Percentiles rank a stretch among this genome's conserved stretches.
Conservation (phyloP, 306 rosid genomes). For the Quercus engelmannii region DNA sequence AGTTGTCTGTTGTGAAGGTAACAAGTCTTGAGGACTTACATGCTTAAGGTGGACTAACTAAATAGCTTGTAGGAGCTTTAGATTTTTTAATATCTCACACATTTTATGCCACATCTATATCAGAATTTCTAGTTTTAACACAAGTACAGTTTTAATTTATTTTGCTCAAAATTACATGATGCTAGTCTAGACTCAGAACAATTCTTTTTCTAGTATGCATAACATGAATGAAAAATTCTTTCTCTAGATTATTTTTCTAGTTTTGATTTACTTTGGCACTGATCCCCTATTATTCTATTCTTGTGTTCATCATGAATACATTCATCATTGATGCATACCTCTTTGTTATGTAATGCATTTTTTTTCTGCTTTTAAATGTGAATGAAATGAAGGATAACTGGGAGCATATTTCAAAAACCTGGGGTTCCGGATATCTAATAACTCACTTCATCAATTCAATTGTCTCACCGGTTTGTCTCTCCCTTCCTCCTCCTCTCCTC, state of each 20-base stretch:
- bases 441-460: conserved; percentile 58
- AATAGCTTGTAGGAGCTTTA: neutral
- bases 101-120: neutral
- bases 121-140: neutral
- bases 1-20: neutral
- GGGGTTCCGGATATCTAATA: conserved; percentile 75
- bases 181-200: neutral
- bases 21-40: too few relatives aligned
- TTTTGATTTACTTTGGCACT: neutral
- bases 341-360: neutral
- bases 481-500: conserved; percentile 1
- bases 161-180: neutral
- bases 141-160: neutral
- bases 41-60: too few relatives aligned
- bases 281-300: neutral
- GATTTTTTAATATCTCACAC: neutral
- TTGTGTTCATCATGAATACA: too few relatives aligned
- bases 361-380: neutral
- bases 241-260: too few relatives aligned
- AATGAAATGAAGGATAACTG: conserved; percentile 58
- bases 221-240: neutral
- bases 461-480: conserved; percentile 77
- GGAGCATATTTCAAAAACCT: conserved; percentile 55
- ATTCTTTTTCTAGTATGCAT: neutral
- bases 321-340: neutral